Conservation (phyloP, 805 yeast species). For the Candida coquimbonensis region DNA sequence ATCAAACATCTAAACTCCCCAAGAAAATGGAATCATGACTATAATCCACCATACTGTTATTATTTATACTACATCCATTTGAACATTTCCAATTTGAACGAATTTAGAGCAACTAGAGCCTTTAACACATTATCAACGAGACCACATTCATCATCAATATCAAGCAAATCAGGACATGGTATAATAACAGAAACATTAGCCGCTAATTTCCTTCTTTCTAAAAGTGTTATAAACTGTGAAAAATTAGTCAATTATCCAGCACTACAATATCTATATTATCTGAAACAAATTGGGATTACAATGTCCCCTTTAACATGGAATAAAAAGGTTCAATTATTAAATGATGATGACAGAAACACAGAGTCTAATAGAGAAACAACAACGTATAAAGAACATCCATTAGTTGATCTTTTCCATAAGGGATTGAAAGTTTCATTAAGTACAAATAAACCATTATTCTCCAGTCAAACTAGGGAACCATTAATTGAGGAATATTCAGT, state of each 20-base stretch:
- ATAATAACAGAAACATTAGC: slow-evolving; percentile 21
- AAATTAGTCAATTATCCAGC: slow-evolving; percentile 18
- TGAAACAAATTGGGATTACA: slow-evolving; percentile 24
- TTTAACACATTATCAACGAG: slow-evolving; percentile 16
- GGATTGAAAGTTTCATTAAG: slow-evolving; percentile 21
- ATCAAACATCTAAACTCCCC: slow-evolving; percentile 20
- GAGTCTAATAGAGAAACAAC: slow-evolving; percentile 2
- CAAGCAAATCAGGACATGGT: slow-evolving; percentile 21
- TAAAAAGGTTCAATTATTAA: slow-evolving; percentile 17
- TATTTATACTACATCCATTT: slow-evolving; percentile 30
- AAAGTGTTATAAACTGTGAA: slow-evolving; percentile 22
- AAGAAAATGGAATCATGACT: slow-evolving; percentile 25
- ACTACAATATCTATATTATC: slow-evolving; percentile 20
- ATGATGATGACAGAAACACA: slow-evolving; percentile 18
- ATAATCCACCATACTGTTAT: slow-evolving; percentile 34
- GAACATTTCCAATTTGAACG: slow-evolving; percentile 18
- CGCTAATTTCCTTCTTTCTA: slow-evolving; percentile 18
- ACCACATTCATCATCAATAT: slow-evolving; percentile 19
- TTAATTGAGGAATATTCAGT: slow-evolving; percentile 24
- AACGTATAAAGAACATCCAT: slow-evolving; percentile 19
- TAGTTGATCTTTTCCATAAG: slow-evolving; percentile 18
- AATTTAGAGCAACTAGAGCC: slow-evolving; percentile 12
- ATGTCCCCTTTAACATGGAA: slow-evolving; percentile 26
- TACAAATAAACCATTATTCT: slow-evolving; percentile 21
- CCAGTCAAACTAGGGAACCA: slow-evolving; percentile 23